Evolutionary conservation across 495 filamentous ascomycete genomes (phyloP), one percentile per base, ranked within the genome.

Genomic region (Chaetomidium leptoderma): DNA sequence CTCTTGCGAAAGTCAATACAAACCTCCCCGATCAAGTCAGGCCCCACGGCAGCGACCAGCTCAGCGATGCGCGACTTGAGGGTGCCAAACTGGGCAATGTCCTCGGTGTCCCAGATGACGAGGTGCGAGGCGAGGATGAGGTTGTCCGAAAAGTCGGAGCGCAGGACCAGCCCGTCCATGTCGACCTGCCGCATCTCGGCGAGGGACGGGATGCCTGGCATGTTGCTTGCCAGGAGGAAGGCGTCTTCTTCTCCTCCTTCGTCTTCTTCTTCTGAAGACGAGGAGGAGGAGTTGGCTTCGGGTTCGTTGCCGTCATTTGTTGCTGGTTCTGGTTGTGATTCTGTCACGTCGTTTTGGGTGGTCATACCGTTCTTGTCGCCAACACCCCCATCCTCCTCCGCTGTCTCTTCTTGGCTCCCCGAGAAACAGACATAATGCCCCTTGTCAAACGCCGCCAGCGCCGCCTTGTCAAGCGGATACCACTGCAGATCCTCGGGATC

Each of bases 401-500:
- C 23, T 2, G 13, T 14, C 23, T 39, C 11, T 23, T 30, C 11
- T 55, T 86, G n/a, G n/a, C n/a, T 78, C 49, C 72, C 68, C 0
- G 85, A 83, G 27, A 92, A 74, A 33, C 84, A 85, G 14, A 92
- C 81, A 64, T 90, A 96, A 45, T 81, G 78, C 26, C 80, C 76
- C 45, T 69, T 67, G 59, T 88, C 83, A 52, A 97, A 81, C 43
- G 84, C 80, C 21, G 73, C 65, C 47, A 86, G 66, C 17, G 90
- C 62, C 37, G 88, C 80, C 24, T 83, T 80, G 63, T 91, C 83
- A 3, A 98, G 75, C 1, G 77, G 76, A 62, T 90, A 80, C 92
- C 92, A 98, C 24, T 77, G 71, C 61, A 88, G 72, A 0, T 79
- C 84, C 63, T 91, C 83, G 0, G 88, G 90, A 66, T 96, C 87